Percentiles rank a stretch among this genome's conserved stretches.
phyloP scores from a whole-genome alignment of 2,329 filamentous ascomycete species.

The Penicillium hordei region DNA sequence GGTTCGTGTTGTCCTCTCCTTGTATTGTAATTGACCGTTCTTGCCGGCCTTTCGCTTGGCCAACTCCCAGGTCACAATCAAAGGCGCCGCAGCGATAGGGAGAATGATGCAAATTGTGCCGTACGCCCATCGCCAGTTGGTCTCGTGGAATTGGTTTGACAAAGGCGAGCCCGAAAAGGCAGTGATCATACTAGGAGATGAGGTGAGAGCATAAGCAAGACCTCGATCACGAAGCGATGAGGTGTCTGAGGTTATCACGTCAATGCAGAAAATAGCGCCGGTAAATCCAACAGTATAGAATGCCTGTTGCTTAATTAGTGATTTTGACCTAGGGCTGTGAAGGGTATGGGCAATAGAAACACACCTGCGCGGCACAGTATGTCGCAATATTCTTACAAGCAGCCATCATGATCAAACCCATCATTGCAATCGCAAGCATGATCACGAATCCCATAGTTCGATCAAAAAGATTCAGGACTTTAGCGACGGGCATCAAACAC shows the following conservation, averaged over 20 bases:
- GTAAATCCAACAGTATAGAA: constrained; percentile 51
- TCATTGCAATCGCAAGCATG: constrained; percentile 48
- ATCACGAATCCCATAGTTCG: constrained; percentile 57
- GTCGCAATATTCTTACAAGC: constrained; percentile 58
- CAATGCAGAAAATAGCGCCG: constrained; percentile 57
- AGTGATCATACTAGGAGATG: constrained; percentile 63
- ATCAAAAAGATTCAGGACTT: constrained; percentile 63
- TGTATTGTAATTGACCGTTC: constrained; percentile 49
- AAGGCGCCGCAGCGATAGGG: constrained; percentile 56
- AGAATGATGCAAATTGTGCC: constrained; percentile 62
- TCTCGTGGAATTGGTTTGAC: constrained; percentile 52
- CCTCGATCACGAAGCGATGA: constrained; percentile 60
- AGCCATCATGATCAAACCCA: constrained; percentile 62
- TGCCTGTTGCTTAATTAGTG: constrained; percentile 28
- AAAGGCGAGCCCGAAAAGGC: constrained; percentile 58
- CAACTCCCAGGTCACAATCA: constrained; percentile 54
- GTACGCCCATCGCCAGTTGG: constrained; percentile 64
- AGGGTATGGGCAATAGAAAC: background rate
- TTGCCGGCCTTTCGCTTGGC: constrained; percentile 59
- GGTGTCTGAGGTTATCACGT: constrained; percentile 63
- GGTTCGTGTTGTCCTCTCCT: constrained; percentile 45
- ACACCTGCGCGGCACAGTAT: constrained; percentile 59
- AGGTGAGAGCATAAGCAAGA: constrained; percentile 60
- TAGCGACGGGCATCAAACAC: constrained; percentile 60
- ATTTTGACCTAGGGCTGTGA: background rate